phyloP scores from a whole-genome alignment of 2,329 filamentous ascomycete species.

The Dryadomyces sulphureus region DNA sequence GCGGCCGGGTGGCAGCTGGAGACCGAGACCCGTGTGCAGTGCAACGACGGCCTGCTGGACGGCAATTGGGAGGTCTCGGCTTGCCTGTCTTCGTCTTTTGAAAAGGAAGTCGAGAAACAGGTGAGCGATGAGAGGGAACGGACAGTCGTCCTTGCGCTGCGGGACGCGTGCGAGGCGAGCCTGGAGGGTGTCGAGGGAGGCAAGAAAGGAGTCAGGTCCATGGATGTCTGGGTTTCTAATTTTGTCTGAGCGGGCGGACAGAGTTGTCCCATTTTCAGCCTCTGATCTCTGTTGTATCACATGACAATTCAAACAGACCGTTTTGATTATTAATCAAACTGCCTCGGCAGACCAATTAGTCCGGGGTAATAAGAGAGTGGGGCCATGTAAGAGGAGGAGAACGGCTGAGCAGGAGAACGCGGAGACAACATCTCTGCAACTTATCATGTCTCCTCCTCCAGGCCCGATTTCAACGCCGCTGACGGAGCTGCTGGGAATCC shows the following conservation, averaged over 20 bases:
- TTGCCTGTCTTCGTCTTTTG: conserved; percentile 17
- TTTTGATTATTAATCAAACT: too few species aligned
- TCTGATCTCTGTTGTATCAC: too few species aligned
- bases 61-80: conserved; percentile 29
- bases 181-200: conserved; percentile 9
- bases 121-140: conserved; percentile 16
- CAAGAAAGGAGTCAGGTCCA: conserved; percentile 8
- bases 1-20: conserved; percentile 22
- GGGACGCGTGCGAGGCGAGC: conserved; percentile 16
- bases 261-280: too few species aligned
- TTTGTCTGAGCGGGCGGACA: too few species aligned
- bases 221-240: conserved; percentile 12
- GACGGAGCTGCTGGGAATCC: conserved; percentile 63
- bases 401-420: neutral
- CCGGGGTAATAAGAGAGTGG: too few species aligned
- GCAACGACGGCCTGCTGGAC: conserved; percentile 25
- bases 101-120: conserved; percentile 17
- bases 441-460: conserved; percentile 3
- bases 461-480: conserved; percentile 58
- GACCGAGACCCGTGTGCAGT: conserved; percentile 20
- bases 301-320: too few species aligned
- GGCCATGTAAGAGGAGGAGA: too few species aligned
- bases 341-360: too few species aligned
- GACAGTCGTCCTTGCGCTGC: conserved; percentile 15
- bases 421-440: neutral